Conservation (phyloP, 2,329 filamentous ascomycete species). For the Alternaria gansuensis region DNA sequence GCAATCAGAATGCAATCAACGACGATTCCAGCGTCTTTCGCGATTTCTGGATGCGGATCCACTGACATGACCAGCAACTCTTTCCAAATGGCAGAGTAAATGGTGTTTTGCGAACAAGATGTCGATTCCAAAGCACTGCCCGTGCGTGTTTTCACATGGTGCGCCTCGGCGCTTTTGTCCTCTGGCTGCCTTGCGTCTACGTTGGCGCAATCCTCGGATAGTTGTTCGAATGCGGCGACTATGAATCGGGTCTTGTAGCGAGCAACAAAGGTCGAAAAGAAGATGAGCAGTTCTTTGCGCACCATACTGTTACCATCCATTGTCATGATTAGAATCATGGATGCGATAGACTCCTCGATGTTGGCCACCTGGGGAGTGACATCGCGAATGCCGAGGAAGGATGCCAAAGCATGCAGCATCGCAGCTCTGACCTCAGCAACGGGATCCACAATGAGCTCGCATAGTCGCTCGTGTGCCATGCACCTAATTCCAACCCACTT, state of each 20-base stretch:
- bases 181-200: slow-evolving; percentile 29
- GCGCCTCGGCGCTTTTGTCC: slow-evolving; percentile 39
- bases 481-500: slow-evolving; percentile 96
- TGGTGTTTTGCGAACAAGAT: slow-evolving; percentile 76
- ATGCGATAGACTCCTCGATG: slow-evolving; percentile 89
- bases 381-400: slow-evolving; percentile 92
- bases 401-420: slow-evolving; percentile 92
- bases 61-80: slow-evolving; percentile 89
- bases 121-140: slow-evolving; percentile 21
- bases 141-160: slow-evolving; percentile 44
- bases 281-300: slow-evolving; percentile 89
- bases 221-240: slow-evolving; percentile 89
- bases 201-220: slow-evolving; percentile 75
- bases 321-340: slow-evolving; percentile 88
- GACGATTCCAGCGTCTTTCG: slow-evolving; percentile 82
- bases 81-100: slow-evolving; percentile 94
- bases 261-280: slow-evolving; percentile 89
- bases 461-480: slow-evolving; percentile 82
- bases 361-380: slow-evolving; percentile 89
- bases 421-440: slow-evolving; percentile 93
- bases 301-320: slow-evolving; percentile 95
- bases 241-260: slow-evolving; percentile 93
- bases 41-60: slow-evolving; percentile 93
- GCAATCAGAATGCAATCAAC: slow-evolving; percentile 85
- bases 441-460: slow-evolving; percentile 80